Conservation (phyloP, 129 eudicot genomes). For the Erigeron canadensis region DNA sequence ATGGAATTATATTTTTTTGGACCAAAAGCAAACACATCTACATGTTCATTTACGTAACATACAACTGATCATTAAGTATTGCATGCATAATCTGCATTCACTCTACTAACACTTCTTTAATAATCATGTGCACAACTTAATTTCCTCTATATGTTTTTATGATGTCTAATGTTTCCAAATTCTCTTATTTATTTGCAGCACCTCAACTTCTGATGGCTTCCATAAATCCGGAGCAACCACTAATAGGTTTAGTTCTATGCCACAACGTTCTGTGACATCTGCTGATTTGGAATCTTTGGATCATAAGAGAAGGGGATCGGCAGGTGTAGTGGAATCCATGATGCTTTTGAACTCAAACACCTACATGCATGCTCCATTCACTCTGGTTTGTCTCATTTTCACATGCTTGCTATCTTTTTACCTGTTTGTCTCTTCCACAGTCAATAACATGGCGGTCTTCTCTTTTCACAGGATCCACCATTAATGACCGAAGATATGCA, state of each 20-base stretch:
- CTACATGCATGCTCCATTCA: conserved; percentile 84
- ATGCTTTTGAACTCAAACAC: conserved; percentile 67
- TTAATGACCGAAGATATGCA: conserved; percentile 99
- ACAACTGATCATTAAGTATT: background rate
- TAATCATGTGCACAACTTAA: conserved; percentile 5
- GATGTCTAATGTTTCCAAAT: conserved; percentile 7
- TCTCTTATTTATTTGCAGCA: conserved; percentile 36
- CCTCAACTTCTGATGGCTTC: conserved; percentile 24
- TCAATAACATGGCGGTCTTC: background rate
- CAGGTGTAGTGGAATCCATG: conserved; percentile 66
- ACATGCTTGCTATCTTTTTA: conserved; percentile 10
- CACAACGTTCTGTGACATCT: conserved; percentile 15
- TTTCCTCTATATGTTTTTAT: conserved; percentile 13
- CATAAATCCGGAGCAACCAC: conserved; percentile 26
- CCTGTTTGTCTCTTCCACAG: background rate
- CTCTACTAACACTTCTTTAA: background rate
- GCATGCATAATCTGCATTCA: background rate
- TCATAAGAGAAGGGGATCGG: conserved; percentile 58
- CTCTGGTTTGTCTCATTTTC: conserved; percentile 57
- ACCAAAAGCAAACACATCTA: background rate
- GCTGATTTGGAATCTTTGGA: conserved; percentile 36
- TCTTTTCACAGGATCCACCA: conserved; percentile 73
- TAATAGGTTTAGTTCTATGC: conserved; percentile 17
- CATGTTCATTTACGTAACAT: background rate
- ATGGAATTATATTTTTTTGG: background rate